phyloP scores from a whole-genome alignment of 139 green algal species.

The Chlamydomonas eustigma region DNA sequence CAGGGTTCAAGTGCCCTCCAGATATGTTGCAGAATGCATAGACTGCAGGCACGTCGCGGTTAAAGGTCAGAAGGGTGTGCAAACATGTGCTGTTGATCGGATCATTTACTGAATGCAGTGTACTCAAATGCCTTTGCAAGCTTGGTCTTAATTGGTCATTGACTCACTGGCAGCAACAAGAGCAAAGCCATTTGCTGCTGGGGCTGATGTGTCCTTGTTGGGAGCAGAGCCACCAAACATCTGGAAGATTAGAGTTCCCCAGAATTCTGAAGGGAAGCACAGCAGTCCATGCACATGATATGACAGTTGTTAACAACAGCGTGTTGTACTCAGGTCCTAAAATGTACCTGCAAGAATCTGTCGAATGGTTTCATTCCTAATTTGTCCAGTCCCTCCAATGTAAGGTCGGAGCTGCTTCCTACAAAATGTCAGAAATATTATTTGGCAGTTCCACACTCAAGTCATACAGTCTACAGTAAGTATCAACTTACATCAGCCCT shows the following conservation, averaged over 20 bases:
- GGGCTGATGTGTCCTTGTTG: conserved; percentile 46
- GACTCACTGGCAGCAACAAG: conserved; percentile 36
- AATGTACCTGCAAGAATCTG: conserved; percentile 32
- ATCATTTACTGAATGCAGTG: conserved; percentile 1
- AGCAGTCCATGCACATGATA: no score
- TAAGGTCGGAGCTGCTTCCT: conserved; percentile 44
- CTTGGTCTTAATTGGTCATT: background rate
- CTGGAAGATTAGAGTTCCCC: conserved; percentile 54
- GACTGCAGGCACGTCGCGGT: conserved; percentile 38
- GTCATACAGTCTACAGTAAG: background rate
- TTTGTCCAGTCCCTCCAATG: conserved; percentile 41
- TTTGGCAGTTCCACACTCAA: no score
- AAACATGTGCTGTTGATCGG: no score
- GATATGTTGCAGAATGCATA: conserved; percentile 69
- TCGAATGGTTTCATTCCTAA: conserved; percentile 38
- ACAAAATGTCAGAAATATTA: no score
- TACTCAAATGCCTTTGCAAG: background rate
- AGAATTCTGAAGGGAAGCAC: conserved; percentile 32
- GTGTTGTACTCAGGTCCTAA: no score
- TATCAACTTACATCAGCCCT: background rate
- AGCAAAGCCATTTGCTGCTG: conserved; percentile 55
- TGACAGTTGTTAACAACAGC: background rate
- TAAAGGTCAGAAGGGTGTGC: background rate
- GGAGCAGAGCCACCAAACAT: conserved; percentile 56
- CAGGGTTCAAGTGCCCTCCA: conserved; percentile 71